Conservation (phyloP, 306 rosid genomes). For the Cucumis hystrix region DNA sequence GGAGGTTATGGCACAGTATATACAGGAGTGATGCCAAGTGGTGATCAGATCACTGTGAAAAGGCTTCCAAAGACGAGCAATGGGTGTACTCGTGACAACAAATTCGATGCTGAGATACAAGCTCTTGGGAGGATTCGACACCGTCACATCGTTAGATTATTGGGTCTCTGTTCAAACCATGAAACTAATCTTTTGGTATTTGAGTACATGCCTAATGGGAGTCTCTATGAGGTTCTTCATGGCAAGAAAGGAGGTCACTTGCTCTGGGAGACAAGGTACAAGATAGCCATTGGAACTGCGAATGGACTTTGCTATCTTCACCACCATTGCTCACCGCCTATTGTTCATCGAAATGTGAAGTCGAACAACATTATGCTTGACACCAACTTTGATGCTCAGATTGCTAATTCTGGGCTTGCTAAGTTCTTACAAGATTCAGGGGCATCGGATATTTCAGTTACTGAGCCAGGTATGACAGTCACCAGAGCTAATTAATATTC, state of each 20-base stretch:
- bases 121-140: constrained; percentile 81
- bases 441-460: constrained; percentile 27
- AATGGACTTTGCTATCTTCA: constrained; percentile 92
- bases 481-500: neutral
- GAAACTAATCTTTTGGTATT: constrained; percentile 87
- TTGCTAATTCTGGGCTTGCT: constrained; percentile 93
- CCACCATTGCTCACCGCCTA: constrained; percentile 87
- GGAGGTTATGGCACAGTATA: constrained; percentile 95
- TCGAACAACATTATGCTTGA: constrained; percentile 91
- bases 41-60: constrained; percentile 75
- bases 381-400: constrained; percentile 68
- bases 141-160: constrained; percentile 69
- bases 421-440: constrained; percentile 90
- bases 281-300: constrained; percentile 79
- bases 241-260: constrained; percentile 97
- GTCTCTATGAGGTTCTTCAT: constrained; percentile 83
- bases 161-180: constrained; percentile 87
- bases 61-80: constrained; percentile 82
- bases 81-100: constrained; percentile 71
- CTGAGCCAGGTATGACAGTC: neutral
- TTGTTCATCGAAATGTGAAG: constrained; percentile 76
- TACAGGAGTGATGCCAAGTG: constrained; percentile 63
- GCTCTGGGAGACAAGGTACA: constrained; percentile 82
- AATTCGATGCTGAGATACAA: constrained; percentile 88
- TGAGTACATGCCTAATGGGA: constrained; percentile 96